These are phyloP conservation scores for Penicillium thymicola DNA, from an alignment of 2,329 filamentous ascomycete species.

Conservation along the genomic window DNA sequence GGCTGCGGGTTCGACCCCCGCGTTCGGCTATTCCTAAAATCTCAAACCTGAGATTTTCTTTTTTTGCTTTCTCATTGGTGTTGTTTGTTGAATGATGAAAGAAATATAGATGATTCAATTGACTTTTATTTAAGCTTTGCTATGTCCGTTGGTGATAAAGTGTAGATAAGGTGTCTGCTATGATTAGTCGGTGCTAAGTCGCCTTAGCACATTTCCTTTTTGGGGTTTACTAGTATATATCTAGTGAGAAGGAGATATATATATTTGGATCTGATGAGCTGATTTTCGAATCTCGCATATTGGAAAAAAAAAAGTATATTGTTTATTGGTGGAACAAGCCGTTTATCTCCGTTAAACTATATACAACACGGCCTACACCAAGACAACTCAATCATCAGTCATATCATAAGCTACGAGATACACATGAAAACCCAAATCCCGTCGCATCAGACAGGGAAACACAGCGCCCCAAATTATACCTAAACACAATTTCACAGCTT, in stretches of 20 bases:
- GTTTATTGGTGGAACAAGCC: not conserved
- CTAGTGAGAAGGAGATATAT: not conserved
- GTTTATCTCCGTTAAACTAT: not conserved
- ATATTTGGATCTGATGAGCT: not conserved
- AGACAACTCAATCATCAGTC: constrained; percentile 1
- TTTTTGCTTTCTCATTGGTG: not conserved
- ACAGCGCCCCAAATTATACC: not conserved
- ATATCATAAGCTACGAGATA: not conserved
- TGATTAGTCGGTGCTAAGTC: not conserved
- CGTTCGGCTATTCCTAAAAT: constrained; percentile 37
- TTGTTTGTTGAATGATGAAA: too few relatives aligned
- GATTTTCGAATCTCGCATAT: not conserved
- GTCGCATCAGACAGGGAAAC: not conserved
- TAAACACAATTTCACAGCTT: constrained; percentile 24
- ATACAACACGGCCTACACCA: not conserved
- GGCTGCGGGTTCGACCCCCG: constrained; percentile 45
- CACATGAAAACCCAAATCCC: not conserved
- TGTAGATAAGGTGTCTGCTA: not conserved
- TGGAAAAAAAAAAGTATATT: not conserved
- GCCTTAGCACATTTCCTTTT: too few relatives aligned
- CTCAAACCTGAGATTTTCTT: constrained; percentile 20
- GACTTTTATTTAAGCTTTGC: not conserved
- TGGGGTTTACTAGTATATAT: too few relatives aligned
- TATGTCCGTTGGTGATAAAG: not conserved
- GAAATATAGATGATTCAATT: not conserved